Percentiles rank a stretch among this genome's conserved stretches.
phyloP scores from a whole-genome alignment of 1,284 basidiomycete genomes.

The Malassezia yamatoensis region DNA sequence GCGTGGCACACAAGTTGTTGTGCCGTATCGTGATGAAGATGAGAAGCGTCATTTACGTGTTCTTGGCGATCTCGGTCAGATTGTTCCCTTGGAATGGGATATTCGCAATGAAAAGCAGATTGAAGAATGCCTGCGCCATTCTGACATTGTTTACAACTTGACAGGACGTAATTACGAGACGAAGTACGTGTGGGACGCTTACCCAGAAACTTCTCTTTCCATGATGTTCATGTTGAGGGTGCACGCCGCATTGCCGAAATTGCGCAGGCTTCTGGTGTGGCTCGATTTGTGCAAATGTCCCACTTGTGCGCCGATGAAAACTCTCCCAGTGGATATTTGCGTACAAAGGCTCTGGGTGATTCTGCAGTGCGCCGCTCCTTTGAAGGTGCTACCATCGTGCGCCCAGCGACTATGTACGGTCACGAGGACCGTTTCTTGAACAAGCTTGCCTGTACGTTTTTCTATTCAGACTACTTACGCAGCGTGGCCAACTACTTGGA shows the following conservation, averaged over 20 bases:
- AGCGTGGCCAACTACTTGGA: slow-evolving; percentile 73
- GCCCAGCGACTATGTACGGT: slow-evolving; percentile 77
- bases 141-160: slow-evolving; percentile 93
- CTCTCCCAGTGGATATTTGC: slow-evolving; percentile 74
- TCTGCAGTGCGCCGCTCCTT: slow-evolving; percentile 74
- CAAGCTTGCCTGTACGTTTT: slow-evolving; percentile 62
- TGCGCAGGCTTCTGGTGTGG: slow-evolving; percentile 65
- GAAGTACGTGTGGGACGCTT: slow-evolving; percentile 54
- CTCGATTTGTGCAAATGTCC: slow-evolving; percentile 84
- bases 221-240: slow-evolving; percentile 68
- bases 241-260: slow-evolving; percentile 62
- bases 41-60: slow-evolving; percentile 81
- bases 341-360: slow-evolving; percentile 82
- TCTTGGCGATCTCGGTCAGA: slow-evolving; percentile 92
- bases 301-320: slow-evolving; percentile 78
- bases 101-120: slow-evolving; percentile 77
- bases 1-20: slow-evolving; percentile 82
- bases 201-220: slow-evolving; percentile 62
- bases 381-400: slow-evolving; percentile 76
- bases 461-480: slow-evolving; percentile 20
- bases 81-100: slow-evolving; percentile 95
- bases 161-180: slow-evolving; percentile 83
- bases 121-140: slow-evolving; percentile 85
- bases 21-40: slow-evolving; percentile 93
- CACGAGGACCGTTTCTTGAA: slow-evolving; percentile 90